phyloP scores from a whole-genome alignment of 495 filamentous ascomycete genomes.

The Aspergillus saccharolyticus region DNA sequence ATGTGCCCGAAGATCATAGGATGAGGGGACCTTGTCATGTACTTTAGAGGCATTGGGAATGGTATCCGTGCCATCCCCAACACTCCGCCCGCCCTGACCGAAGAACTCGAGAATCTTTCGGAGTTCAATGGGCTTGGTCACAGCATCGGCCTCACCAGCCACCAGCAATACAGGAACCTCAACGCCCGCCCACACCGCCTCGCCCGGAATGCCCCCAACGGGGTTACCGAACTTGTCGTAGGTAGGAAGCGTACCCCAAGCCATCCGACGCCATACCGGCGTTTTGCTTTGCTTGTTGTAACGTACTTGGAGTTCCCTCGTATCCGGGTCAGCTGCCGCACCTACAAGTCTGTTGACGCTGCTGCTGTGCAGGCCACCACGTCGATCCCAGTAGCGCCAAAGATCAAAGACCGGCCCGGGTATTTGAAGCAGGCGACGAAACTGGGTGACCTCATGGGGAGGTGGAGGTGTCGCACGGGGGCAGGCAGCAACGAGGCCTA shows the following conservation, averaged over 20 bases:
- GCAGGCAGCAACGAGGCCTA: conserved; percentile 76
- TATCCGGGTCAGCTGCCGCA: conserved; percentile 62
- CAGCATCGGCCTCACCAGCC: conserved; percentile 68
- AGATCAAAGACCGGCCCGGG: conserved; percentile 71
- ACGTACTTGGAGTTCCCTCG: conserved; percentile 69
- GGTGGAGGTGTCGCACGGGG: conserved; percentile 61
- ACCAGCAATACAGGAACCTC: conserved; percentile 70
- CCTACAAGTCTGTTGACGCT: conserved; percentile 82
- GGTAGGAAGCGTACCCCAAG: conserved; percentile 59
- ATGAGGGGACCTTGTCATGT: conserved; percentile 21
- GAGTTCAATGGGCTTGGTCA: conserved; percentile 67
- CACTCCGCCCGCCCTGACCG: conserved; percentile 27
- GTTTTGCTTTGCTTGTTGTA: conserved; percentile 83
- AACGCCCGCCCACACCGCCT: conserved; percentile 68
- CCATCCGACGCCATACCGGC: conserved; percentile 80
- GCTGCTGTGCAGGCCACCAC: conserved; percentile 69
- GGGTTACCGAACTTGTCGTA: conserved; percentile 43
- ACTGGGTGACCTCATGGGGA: conserved; percentile 44
- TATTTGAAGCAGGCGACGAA: conserved; percentile 56
- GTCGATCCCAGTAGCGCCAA: conserved; percentile 73
- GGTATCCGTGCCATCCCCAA: conserved; percentile 32
- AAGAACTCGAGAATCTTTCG: conserved; percentile 62
- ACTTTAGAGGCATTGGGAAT: conserved; percentile 45
- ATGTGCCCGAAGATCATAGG: conserved; percentile 15
- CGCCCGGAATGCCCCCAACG: conserved; percentile 62